These are phyloP conservation scores for Medakamo hakoo DNA, from an alignment of 139 green algal species.

Conservation along the genomic window DNA sequence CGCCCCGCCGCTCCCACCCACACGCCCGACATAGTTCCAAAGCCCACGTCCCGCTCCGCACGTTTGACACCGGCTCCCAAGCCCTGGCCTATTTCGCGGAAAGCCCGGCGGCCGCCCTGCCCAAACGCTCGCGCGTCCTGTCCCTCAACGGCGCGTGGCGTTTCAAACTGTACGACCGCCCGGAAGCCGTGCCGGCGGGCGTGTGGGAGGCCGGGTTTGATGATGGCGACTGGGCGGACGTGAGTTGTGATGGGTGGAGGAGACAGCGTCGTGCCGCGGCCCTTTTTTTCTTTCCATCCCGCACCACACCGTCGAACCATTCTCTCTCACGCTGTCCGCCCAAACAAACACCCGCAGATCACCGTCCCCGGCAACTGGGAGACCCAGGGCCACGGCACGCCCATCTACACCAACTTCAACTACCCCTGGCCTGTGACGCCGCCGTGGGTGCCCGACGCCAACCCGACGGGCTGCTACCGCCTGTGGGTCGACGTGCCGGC, in stretches of 20 bases:
- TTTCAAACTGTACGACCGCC: conserved; percentile 41
- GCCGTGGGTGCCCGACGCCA: conserved; percentile 63
- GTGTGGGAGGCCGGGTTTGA: conserved; percentile 30
- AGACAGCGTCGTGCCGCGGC: neutral
- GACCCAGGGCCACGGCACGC: conserved; percentile 55
- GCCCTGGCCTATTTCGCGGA: conserved; percentile 13
- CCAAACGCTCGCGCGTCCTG: conserved; percentile 2
- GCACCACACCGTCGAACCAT: neutral
- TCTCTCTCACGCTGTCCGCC: neutral
- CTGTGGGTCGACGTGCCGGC: conserved; percentile 40
- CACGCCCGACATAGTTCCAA: conserved; percentile 42
- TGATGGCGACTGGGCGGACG: conserved; percentile 23
- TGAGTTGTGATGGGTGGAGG: conserved; percentile 2
- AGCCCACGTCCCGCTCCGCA: conserved; percentile 40
- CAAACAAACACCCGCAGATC: conserved; percentile 35
- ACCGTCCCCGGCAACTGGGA: conserved; percentile 78
- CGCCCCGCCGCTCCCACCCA: too few relatives aligned
- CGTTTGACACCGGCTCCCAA: conserved; percentile 15
- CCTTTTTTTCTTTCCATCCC: neutral
- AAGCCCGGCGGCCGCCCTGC: neutral
- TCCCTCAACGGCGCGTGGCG: conserved; percentile 39
- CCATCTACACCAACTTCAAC: conserved; percentile 90
- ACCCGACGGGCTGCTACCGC: conserved; percentile 86
- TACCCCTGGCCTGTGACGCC: conserved; percentile 84
- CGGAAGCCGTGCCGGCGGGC: conserved; percentile 25